Evolutionary conservation across 164 flowering plant genomes (phyloP).

Genomic region (Tetracentron sinense): DNA sequence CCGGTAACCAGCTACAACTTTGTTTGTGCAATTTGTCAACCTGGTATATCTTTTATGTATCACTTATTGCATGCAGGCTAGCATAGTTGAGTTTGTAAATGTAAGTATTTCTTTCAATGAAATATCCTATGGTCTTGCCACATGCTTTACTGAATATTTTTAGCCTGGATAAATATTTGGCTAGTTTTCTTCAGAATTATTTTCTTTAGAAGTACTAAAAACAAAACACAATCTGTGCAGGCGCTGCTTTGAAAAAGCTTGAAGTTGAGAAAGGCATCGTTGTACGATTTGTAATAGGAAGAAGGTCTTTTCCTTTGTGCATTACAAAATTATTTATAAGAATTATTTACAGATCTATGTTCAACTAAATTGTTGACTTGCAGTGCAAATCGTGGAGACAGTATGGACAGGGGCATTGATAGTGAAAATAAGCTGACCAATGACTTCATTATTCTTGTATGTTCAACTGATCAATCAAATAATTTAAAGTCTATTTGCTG

Average conservation of each 20-base stretch:
- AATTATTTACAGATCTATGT: background rate
- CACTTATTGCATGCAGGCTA: background rate
- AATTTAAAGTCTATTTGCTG: background rate
- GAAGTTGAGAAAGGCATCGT: slow-evolving; percentile 76
- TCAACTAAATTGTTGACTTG: slow-evolving; percentile 21
- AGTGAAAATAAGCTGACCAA: slow-evolving; percentile 60
- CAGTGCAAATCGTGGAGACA: slow-evolving; percentile 82
- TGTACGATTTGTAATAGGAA: slow-evolving; percentile 84
- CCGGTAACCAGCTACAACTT: background rate
- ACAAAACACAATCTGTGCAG: slow-evolving; percentile 33
- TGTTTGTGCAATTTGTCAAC: background rate
- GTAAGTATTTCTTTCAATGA: background rate
- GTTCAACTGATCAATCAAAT: slow-evolving; percentile 19
- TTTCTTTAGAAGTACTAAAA: background rate
- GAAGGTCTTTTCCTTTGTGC: slow-evolving; percentile 47
- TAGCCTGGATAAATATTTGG: background rate
- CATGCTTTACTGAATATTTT: background rate
- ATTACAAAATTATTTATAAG: background rate
- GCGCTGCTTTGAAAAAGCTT: slow-evolving; percentile 57
- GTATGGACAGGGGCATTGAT: slow-evolving; percentile 64
- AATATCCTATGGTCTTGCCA: background rate
- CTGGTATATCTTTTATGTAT: background rate
- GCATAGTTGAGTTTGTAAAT: background rate
- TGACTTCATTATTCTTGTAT: slow-evolving; percentile 83
- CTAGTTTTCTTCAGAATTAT: background rate